phyloP scores from a whole-genome alignment of 192 early-diverging fungal species.

The Coemansia pectinata region DNA sequence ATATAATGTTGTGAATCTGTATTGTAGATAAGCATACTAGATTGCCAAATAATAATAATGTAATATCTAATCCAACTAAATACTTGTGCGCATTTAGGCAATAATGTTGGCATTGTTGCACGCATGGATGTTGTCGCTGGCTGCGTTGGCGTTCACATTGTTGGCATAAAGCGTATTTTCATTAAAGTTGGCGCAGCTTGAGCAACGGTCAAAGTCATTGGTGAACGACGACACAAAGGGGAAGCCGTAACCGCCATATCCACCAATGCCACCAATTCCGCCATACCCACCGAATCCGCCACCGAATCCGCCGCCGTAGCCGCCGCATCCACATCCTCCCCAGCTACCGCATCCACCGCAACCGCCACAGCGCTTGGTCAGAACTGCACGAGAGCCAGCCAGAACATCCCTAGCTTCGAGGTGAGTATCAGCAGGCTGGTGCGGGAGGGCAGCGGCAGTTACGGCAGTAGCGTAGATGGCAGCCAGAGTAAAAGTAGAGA shows the following conservation, averaged over 20 bases:
- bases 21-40: background rate
- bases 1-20: background rate
- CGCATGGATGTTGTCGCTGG: conserved; percentile 57
- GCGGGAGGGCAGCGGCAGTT: background rate
- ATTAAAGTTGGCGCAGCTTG: conserved; percentile 16
- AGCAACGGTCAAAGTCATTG: conserved; percentile 8
- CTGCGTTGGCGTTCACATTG: conserved; percentile 5
- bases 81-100: background rate
- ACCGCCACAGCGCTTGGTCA: background rate
- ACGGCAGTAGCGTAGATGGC: background rate
- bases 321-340: background rate
- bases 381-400: background rate
- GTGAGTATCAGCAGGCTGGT: background rate
- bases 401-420: background rate
- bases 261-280: background rate
- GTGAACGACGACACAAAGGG: background rate
- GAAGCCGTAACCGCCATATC: background rate
- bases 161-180: conserved; percentile 26
- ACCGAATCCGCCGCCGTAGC: background rate
- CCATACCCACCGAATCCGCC: background rate
- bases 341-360: background rate
- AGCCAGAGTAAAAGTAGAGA: background rate
- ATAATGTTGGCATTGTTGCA: conserved; percentile 64
- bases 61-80: background rate
- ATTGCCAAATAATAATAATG: background rate